Percentiles rank a stretch among this genome's conserved stretches.
Conservation (phyloP, 2,329 filamentous ascomycete species). For the Neonectria neomacrospora region DNA sequence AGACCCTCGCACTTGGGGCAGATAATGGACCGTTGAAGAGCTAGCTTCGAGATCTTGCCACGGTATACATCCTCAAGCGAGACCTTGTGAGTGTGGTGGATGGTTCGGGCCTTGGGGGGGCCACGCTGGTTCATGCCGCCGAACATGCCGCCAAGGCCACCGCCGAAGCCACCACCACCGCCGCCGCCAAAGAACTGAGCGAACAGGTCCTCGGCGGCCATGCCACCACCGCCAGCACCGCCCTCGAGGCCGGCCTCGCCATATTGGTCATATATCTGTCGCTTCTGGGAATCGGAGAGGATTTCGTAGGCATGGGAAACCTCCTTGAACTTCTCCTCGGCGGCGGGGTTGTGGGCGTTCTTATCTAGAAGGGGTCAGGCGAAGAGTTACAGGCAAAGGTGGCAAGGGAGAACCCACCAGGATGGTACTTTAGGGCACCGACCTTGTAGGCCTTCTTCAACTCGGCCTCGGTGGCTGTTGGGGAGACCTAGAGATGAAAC, state of each 20-base stretch:
- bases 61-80: conserved; percentile 98
- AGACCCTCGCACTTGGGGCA: conserved; percentile 94
- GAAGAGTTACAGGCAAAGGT: neutral
- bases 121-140: conserved; percentile 82
- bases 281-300: conserved; percentile 91
- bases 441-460: conserved; percentile 92
- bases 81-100: conserved; percentile 98
- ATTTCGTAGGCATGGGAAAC: conserved; percentile 96
- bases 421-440: conserved; percentile 84
- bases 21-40: conserved; percentile 96
- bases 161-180: conserved; percentile 67
- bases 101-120: conserved; percentile 89
- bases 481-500: conserved; percentile 69
- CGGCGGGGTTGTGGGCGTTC: conserved; percentile 91
- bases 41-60: conserved; percentile 97
- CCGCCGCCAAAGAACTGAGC: conserved; percentile 92
- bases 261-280: conserved; percentile 94
- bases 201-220: conserved; percentile 96
- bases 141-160: conserved; percentile 78
- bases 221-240: conserved; percentile 81
- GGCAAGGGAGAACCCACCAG: conserved; percentile 66
- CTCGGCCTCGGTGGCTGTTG: conserved; percentile 83
- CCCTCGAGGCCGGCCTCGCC: conserved; percentile 96
- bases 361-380: conserved; percentile 73
- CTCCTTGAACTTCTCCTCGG: conserved; percentile 98